A percentile compares a stretch with the other conserved stretches of the same genome.
These are phyloP conservation scores for Kazachstania viticola DNA, from an alignment of 805 yeast species.

Conservation along the genomic window DNA sequence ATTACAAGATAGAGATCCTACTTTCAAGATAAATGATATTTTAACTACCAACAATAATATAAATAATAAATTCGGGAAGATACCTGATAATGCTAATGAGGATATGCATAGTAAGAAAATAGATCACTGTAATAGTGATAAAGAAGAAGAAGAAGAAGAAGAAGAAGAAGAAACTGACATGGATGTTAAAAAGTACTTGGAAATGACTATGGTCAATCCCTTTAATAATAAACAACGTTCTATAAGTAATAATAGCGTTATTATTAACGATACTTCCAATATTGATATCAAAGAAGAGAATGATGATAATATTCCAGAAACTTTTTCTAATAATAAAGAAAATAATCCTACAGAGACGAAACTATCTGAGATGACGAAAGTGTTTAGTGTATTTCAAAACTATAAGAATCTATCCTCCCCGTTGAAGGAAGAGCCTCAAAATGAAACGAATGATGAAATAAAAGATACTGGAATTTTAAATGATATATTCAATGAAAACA, in stretches of 20 bases:
- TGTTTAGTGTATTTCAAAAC: constrained; percentile 22
- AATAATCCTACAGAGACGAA: constrained; percentile 6
- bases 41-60: no score
- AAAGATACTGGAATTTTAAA: no score
- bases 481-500: background rate
- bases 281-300: background rate
- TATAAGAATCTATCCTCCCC: background rate
- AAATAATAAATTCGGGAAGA: background rate
- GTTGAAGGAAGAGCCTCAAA: background rate
- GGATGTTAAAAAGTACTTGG: constrained; percentile 16
- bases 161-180: background rate
- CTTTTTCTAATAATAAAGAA: constrained; percentile 3
- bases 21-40: constrained; percentile 7
- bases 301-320: constrained; percentile 4
- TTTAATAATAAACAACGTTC: constrained; percentile 11
- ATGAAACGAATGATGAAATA: background rate
- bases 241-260: constrained; percentile 11
- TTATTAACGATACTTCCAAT: constrained; percentile 13
- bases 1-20: constrained; percentile 13
- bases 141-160: background rate
- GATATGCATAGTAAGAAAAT: background rate
- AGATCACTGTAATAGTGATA: background rate
- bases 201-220: constrained; percentile 28
- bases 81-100: background rate
- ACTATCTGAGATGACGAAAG: constrained; percentile 25